Percentiles rank a stretch among this genome's conserved stretches.
Evolutionary conservation across 1,284 basidiomycete species (phyloP).

Genomic region (Takashimella koratensis): DNA sequence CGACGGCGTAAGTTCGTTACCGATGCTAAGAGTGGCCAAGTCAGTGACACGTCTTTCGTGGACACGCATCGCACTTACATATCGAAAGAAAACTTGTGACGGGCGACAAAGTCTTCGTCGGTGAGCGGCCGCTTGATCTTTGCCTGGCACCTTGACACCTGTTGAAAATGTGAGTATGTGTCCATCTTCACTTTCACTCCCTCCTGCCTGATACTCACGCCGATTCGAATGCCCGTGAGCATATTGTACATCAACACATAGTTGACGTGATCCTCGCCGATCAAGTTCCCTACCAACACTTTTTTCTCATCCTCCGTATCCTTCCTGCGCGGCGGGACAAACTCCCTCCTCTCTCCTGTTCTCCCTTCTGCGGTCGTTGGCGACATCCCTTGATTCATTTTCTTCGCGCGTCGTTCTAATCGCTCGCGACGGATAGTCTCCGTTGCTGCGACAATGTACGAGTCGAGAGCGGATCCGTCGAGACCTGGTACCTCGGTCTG

Average conservation of each 20-base stretch:
- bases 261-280: slow-evolving; percentile 95
- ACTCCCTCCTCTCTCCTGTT: neutral
- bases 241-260: slow-evolving; percentile 99
- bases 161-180: slow-evolving; percentile 1
- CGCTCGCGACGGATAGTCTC: slow-evolving; percentile 76
- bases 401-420: slow-evolving; percentile 59
- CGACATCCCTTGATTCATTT: slow-evolving; percentile 32
- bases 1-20: slow-evolving; percentile 94
- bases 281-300: slow-evolving; percentile 87
- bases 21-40: slow-evolving; percentile 58
- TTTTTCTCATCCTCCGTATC: slow-evolving; percentile 46
- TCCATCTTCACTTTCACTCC: neutral
- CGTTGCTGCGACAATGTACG: slow-evolving; percentile 75
- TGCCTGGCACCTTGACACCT: slow-evolving; percentile 94
- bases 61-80: slow-evolving; percentile 60
- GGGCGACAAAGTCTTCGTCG: slow-evolving; percentile 79
- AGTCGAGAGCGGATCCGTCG: slow-evolving; percentile 48
- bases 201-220: slow-evolving; percentile 55
- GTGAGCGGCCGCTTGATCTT: slow-evolving; percentile 83
- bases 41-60: neutral
- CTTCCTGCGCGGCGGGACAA: slow-evolving; percentile 3
- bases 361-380: slow-evolving; percentile 1
- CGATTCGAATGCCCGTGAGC: slow-evolving; percentile 96
- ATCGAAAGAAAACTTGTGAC: slow-evolving; percentile 96
- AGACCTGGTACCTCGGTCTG: slow-evolving; percentile 36